Conservation (phyloP, 805 yeast species). For the Ogataea trehaloabstinens region DNA sequence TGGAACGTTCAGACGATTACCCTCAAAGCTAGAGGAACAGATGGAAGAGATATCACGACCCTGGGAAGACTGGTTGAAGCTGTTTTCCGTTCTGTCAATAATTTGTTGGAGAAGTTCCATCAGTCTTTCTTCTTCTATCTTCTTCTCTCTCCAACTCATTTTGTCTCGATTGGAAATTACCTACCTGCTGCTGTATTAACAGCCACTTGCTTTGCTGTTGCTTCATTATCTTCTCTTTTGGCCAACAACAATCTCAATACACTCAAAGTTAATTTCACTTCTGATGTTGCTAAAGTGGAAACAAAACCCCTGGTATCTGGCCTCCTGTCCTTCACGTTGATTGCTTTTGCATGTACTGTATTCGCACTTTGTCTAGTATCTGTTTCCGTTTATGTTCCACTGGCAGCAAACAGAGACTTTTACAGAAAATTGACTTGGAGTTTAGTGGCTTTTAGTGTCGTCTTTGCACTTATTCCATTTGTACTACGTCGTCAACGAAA, state of each 20-base stretch:
- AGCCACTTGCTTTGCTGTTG: conserved; percentile 65
- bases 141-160: conserved; percentile 69
- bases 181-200: conserved; percentile 79
- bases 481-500: conserved; percentile 6
- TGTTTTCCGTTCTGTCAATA: conserved; percentile 82
- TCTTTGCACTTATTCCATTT: conserved; percentile 15
- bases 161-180: conserved; percentile 93
- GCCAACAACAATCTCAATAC: conserved; percentile 38
- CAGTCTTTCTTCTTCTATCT: conserved; percentile 94
- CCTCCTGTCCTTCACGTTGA: conserved; percentile 29
- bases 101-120: conserved; percentile 91
- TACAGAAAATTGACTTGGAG: conserved; percentile 17
- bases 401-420: conserved; percentile 6
- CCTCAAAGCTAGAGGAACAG: conserved; percentile 53
- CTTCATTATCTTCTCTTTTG: conserved; percentile 58
- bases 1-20: conserved; percentile 95
- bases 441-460: conserved; percentile 6
- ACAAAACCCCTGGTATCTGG: conserved; percentile 29
- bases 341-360: conserved; percentile 18
- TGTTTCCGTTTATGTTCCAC: conserved; percentile 7
- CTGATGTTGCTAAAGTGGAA: conserved; percentile 17
- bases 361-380: conserved; percentile 26
- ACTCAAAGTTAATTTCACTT: conserved; percentile 3
- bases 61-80: conserved; percentile 91
- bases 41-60: conserved; percentile 79